Conservation (phyloP, 228 moss, liverwort and hornwort species). For the Sphagnum fallax region DNA sequence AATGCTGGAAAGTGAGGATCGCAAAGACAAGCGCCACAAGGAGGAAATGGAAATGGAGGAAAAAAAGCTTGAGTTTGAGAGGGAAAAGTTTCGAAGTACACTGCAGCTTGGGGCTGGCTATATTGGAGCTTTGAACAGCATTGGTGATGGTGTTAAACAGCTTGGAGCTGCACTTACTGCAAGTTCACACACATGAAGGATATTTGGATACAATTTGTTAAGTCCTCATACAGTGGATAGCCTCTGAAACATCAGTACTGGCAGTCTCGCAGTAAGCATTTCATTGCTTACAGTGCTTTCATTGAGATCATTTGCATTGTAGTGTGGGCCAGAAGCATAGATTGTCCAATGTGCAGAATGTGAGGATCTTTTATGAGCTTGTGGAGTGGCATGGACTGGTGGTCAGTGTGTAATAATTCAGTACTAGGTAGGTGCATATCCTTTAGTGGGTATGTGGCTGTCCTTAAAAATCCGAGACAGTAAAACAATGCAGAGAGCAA, state of each 20-base stretch:
- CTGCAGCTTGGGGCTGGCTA: slow-evolving; percentile 62
- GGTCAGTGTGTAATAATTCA: slow-evolving; percentile 23
- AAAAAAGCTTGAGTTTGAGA: slow-evolving; percentile 58
- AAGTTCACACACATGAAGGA: slow-evolving; percentile 17
- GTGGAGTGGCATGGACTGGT: slow-evolving; percentile 13
- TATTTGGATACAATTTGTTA: not conserved
- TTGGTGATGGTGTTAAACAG: slow-evolving; percentile 62
- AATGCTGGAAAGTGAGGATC: slow-evolving; percentile 69
- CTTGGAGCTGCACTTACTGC: slow-evolving; percentile 49
- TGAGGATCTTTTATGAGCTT: slow-evolving; percentile 14
- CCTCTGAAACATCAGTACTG: not conserved
- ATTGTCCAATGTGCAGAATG: slow-evolving; percentile 1
- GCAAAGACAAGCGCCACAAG: slow-evolving; percentile 73
- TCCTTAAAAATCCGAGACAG: slow-evolving; percentile 18
- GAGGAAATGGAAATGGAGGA: slow-evolving; percentile 57
- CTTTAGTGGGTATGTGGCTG: slow-evolving; percentile 14
- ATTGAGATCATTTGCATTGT: not conserved
- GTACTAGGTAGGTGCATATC: slow-evolving; percentile 11
- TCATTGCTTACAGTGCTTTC: not conserved
- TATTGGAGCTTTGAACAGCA: slow-evolving; percentile 55
- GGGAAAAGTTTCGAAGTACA: slow-evolving; percentile 54
- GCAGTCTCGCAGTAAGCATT: not conserved
- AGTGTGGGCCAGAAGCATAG: slow-evolving; percentile 4
- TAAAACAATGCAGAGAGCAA: slow-evolving; percentile 4
- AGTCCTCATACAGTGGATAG: too few species aligned